phyloP scores from a whole-genome alignment of 306 rosid species.

The Castanopsis chinensis region DNA sequence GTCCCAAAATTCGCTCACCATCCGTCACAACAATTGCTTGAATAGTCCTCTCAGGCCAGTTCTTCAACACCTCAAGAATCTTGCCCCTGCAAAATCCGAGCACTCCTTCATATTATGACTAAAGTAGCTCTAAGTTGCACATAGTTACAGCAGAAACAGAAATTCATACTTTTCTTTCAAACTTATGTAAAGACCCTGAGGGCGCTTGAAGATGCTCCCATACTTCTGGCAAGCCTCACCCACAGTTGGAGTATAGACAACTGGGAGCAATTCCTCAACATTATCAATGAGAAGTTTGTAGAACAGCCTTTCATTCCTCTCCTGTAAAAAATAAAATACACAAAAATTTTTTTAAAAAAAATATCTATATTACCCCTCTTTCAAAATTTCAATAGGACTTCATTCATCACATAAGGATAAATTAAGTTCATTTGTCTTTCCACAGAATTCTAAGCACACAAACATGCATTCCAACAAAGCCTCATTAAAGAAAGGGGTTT shows the following conservation, averaged over 20 bases:
- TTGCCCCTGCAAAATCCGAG: conserved; percentile 58
- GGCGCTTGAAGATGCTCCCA: conserved; percentile 94
- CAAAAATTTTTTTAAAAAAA: not conserved
- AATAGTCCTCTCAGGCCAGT: conserved; percentile 87
- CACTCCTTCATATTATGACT: conserved; percentile 3
- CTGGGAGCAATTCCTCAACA: conserved; percentile 86
- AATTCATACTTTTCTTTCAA: conserved; percentile 76
- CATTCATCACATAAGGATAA: not conserved
- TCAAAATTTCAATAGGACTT: not conserved
- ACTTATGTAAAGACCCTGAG: conserved; percentile 98
- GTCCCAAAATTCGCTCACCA: conserved; percentile 95
- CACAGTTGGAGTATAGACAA: conserved; percentile 89
- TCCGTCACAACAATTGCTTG: conserved; percentile 95
- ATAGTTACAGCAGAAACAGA: conserved; percentile 1
- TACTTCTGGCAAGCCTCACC: conserved; percentile 97
- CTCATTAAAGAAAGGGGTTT: not conserved
- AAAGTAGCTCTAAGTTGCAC: conserved; percentile 5
- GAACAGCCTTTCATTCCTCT: conserved; percentile 83
- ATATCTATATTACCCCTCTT: not conserved
- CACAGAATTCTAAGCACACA: not conserved
- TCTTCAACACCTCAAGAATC: conserved; percentile 89
- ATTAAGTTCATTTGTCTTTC: not conserved
- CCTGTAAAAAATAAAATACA: conserved; percentile 42
- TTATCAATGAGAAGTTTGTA: conserved; percentile 81
- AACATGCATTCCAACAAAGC: not conserved